Percentiles rank a stretch among this genome's conserved stretches.
Evolutionary conservation across 352 stramenopile genomes (phyloP).

Genomic region (Globisporangium cystogenes): DNA sequence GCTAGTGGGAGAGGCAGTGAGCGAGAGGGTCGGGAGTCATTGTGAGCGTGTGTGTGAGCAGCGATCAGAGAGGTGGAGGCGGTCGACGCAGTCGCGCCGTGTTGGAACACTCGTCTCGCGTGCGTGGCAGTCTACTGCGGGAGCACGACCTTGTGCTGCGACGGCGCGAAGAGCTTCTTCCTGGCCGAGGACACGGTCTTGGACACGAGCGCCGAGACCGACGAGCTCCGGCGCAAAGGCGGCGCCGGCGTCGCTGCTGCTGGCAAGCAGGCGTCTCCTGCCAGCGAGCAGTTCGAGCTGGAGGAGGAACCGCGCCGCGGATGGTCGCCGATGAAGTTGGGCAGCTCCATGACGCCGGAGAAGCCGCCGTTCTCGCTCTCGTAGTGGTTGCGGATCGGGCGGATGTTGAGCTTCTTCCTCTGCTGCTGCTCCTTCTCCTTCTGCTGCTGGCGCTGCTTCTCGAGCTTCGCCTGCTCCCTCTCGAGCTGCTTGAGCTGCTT

Average conservation of each 20-base stretch:
- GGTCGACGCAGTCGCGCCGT: background rate
- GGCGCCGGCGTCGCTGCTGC: background rate
- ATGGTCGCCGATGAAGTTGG: conserved; percentile 33
- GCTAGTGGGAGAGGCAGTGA: background rate
- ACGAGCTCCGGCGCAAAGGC: conserved; percentile 11
- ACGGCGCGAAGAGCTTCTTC: conserved; percentile 32
- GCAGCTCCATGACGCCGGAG: conserved; percentile 55
- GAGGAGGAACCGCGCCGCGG: conserved; percentile 8
- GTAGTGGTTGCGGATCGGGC: conserved; percentile 17
- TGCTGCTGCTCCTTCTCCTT: conserved; percentile 5
- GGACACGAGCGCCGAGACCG: conserved; percentile 38
- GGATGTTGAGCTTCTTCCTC: conserved; percentile 20
- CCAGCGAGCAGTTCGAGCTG: conserved; percentile 1
- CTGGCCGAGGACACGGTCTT: conserved; percentile 56
- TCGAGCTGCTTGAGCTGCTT: conserved; percentile 22
- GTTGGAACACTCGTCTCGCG: background rate
- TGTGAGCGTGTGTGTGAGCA: no score
- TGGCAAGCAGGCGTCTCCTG: background rate
- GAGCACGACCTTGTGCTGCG: conserved; percentile 9
- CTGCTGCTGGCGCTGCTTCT: background rate
- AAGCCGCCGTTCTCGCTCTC: conserved; percentile 29
- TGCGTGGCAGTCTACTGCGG: conserved; percentile 3
- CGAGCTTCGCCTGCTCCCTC: conserved; percentile 20
- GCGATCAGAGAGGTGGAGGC: background rate
- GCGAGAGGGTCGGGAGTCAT: no score